Evolutionary conservation across 2,329 filamentous ascomycete genomes (phyloP), one percentile per base, ranked within the genome.

Genomic region (Talaromyces pinophilus): DNA sequence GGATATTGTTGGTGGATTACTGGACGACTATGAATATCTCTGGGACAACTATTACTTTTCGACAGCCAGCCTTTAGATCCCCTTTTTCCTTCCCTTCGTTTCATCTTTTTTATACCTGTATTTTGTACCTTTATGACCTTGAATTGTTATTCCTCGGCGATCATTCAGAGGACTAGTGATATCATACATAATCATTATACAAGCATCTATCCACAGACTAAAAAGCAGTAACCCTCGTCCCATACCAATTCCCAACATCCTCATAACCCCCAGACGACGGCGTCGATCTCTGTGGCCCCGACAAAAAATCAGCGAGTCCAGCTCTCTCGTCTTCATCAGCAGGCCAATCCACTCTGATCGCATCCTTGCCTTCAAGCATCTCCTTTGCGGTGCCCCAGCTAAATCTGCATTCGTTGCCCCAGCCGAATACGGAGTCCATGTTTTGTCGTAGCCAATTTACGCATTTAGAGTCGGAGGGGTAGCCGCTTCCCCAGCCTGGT

Each of bases 21-120:
- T 98, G 69, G 93, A 97, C 76, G 95, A 99, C 77, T 99, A 99
- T 76, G 92, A 97, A 79, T 98, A 96, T 77, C 83, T 99, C 38
- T 99, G 95, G 95, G 93, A 97, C 80, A 93, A 96, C 73, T 98
- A 97, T 79, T 96, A 98, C 80, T 99, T 98, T 79, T 84, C 87
- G 19, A 90, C 87, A 1, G 84, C 86, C 30, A 89, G 86, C 13
- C 71, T 81, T 57, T 81, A 69, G 74, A 28, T n/a, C 3, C 38
- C 15, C 17, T 50, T 19, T 19, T 54, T 57, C 19, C 22, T 19
- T 15, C 1, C 1, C 22, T 35, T 22, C n/a, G 7, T 0, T 22
- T 22, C 13, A 19, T 33, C 11, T 8, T n/a, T 54, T 33, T n/a
- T 62, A 22, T 55, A 60, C 22, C 55, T 48, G 40, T 65, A 54